Conservation (phyloP, 2,329 filamentous ascomycete genomes). For the Cladosporium sp. region DNA sequence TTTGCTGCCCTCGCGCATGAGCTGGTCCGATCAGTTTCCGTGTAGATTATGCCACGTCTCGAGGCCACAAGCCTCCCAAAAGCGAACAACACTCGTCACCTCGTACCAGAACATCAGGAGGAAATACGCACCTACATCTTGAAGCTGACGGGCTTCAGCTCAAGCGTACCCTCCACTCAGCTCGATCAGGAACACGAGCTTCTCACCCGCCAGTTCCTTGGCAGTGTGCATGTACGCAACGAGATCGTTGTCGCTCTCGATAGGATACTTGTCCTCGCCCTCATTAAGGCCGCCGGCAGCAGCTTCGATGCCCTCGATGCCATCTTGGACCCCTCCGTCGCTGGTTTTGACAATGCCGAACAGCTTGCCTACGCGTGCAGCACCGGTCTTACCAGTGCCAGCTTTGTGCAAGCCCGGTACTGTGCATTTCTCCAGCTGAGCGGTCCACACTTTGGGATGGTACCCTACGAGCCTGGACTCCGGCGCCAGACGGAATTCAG, state of each 20-base stretch:
- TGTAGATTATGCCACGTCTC: too few species aligned
- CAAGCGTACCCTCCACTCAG: slow-evolving; percentile 27
- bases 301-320: slow-evolving; percentile 16
- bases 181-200: slow-evolving; percentile 52
- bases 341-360: slow-evolving; percentile 65
- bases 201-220: slow-evolving; percentile 52
- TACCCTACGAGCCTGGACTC: slow-evolving; percentile 59
- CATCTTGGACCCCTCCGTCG: slow-evolving; percentile 22
- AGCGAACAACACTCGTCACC: background rate
- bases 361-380: slow-evolving; percentile 60
- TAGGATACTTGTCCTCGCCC: slow-evolving; percentile 63
- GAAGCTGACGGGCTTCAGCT: background rate
- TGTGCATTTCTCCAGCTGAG: slow-evolving; percentile 60
- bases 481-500: slow-evolving; percentile 70
- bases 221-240: slow-evolving; percentile 68
- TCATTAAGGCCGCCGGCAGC: slow-evolving; percentile 45
- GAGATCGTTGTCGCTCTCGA: slow-evolving; percentile 72
- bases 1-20: slow-evolving; percentile 33
- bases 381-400: slow-evolving; percentile 63
- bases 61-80: background rate
- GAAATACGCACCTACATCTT: too few species aligned
- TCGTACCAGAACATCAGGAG: background rate
- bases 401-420: slow-evolving; percentile 65
- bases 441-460: slow-evolving; percentile 63
- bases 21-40: too few species aligned